Evolutionary conservation across 257 asterid genomes (phyloP), one percentile per base, ranked within the genome.

Genomic region (Marsdenia floribunda): DNA sequence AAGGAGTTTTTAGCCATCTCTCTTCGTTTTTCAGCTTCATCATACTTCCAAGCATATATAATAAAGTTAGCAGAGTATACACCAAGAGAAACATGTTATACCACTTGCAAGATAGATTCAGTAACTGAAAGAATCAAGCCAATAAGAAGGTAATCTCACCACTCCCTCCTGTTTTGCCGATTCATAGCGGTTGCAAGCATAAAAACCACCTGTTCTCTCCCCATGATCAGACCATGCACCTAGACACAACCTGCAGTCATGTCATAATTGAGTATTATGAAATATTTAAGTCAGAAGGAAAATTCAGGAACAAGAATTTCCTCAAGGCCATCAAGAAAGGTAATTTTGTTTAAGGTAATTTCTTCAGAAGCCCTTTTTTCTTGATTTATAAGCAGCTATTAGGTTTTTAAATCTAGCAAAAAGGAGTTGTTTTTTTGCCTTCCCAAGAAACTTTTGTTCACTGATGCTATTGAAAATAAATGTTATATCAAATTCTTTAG

Each of bases 141-240:
- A 72, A 57, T 82, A 76, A 76, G 60, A 65, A 50, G 29, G 35
- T 72, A 73, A 78, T 75, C 90, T 83, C 85, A 93, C 98, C 88
- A 82, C 94, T 77, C 98, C 97, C 60, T 88, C 97, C 87, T 93
- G 97, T 80, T 93, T 93, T 80, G 98, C 98, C 79, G 91, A 87
- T 80, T 91, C 98, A 70, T 91, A 93, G 54, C 97, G 96, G 81
- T 93, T 93, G 90, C 98, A 93, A 33, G 98, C 98, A 75, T 93
- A 93, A 84, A 91, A 93, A 72, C 98, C 98, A 46, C 98, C 98
- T 53, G 98, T 93, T 82, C 91, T 89, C 88, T 93, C 97, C 71
- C 98, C 98, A 68, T 93, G 98, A 67, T 93, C 97, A 15, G 96
- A 75, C 98, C 98, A 93, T 60, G 92, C 91, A 87, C 97, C 98